A percentile compares a stretch with the other conserved stretches of the same genome.
Conservation (phyloP, 441 rosid species). For the Aquilaria agallochum region DNA sequence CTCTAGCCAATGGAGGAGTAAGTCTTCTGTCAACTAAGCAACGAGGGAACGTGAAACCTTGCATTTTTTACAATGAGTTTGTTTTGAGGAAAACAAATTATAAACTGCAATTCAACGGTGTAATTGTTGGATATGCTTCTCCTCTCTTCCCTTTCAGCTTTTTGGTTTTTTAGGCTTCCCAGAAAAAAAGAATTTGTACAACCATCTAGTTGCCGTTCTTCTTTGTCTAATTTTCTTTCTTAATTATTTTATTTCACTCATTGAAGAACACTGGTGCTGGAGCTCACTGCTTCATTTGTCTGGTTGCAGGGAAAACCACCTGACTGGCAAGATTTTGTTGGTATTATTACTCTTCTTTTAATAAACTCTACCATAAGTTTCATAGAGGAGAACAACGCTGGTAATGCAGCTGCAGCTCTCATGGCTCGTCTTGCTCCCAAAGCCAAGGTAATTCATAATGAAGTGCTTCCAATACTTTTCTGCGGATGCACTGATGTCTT, state of each 20-base stretch:
- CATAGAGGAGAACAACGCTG: constrained; percentile 50
- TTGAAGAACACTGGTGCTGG: neutral
- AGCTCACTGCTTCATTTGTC: neutral
- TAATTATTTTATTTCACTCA: neutral
- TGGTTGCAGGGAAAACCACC: constrained; percentile 41
- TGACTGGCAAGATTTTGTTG: constrained; percentile 52
- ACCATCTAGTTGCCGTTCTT: neutral
- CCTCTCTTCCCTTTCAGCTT: neutral
- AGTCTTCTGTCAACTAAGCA: constrained; percentile 6
- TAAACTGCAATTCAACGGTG: neutral
- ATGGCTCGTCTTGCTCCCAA: constrained; percentile 51
- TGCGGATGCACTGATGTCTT: no score
- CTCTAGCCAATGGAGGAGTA: constrained; percentile 52
- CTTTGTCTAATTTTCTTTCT: neutral
- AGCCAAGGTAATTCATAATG: constrained; percentile 29
- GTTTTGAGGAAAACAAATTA: neutral
- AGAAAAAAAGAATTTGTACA: no score
- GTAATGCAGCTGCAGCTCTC: constrained; percentile 48
- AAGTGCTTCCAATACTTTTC: no score
- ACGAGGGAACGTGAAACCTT: neutral
- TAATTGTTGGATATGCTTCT: neutral
- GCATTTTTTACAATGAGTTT: neutral
- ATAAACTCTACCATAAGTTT: constrained; percentile 49
- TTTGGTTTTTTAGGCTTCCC: no score
- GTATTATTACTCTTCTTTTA: constrained; percentile 34